Evolutionary conservation across 306 rosid species (phyloP).

Genomic region (Dryas drummondii): DNA sequence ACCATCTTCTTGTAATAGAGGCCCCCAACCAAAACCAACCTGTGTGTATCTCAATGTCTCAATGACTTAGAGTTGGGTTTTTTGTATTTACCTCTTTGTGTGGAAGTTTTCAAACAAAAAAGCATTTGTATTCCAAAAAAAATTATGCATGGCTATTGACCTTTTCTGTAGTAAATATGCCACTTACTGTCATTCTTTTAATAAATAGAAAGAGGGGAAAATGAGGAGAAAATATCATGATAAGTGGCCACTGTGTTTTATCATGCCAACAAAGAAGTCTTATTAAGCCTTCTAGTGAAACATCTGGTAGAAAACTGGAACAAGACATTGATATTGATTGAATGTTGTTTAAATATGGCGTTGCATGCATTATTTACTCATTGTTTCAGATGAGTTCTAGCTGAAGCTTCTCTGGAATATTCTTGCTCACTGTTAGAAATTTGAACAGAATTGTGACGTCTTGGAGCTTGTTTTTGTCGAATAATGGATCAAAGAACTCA

Average conservation of each 20-base stretch:
- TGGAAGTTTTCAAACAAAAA: neutral
- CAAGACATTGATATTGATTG: no score
- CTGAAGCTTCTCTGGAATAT: conserved; percentile 1
- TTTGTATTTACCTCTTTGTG: neutral
- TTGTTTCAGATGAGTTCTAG: neutral
- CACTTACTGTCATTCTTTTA: neutral
- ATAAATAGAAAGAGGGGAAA: neutral
- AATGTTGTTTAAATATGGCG: no score
- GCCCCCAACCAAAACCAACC: neutral
- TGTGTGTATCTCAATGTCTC: no score
- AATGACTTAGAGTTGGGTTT: neutral
- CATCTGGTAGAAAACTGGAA: no score
- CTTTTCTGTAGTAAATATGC: neutral
- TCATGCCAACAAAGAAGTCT: no score
- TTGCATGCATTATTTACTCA: neutral
- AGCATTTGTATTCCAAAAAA: neutral
- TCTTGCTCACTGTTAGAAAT: neutral
- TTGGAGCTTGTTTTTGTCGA: neutral
- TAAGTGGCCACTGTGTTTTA: no score
- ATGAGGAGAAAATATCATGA: no score
- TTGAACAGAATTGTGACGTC: neutral
- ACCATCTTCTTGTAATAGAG: neutral
- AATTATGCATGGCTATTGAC: neutral
- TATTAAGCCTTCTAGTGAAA: no score
- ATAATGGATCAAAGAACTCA: conserved; percentile 20